Percentiles rank a stretch among this genome's conserved stretches.
Conservation (phyloP, 768 basidiomycete species). For the Lepiota venenata region DNA sequence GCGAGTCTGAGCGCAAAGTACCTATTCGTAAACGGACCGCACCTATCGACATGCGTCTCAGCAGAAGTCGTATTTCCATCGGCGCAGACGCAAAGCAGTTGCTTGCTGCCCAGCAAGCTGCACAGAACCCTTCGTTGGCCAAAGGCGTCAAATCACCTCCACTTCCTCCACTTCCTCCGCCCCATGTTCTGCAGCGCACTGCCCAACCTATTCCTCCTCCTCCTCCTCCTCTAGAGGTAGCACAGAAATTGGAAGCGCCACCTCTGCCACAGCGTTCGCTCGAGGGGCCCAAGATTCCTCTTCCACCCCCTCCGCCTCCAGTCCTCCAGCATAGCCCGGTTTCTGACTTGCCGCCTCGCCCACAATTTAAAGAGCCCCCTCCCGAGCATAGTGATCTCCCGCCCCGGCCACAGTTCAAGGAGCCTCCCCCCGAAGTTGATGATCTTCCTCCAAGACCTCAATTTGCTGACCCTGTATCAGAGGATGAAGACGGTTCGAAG, state of each 20-base stretch:
- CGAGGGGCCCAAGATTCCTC: neutral
- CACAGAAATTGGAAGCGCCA: conserved; percentile 15
- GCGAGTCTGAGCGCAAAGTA: conserved; percentile 81
- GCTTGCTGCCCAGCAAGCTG: conserved; percentile 65
- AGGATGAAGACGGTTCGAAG: neutral
- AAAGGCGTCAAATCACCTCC: conserved; percentile 27
- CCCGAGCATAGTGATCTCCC: conserved; percentile 51
- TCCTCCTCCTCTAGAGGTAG: conserved; percentile 25
- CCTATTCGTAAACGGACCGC: conserved; percentile 86
- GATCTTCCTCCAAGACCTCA: conserved; percentile 9
- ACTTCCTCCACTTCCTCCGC: conserved; percentile 26
- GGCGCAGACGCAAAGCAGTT: conserved; percentile 69
- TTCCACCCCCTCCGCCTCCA: conserved; percentile 26
- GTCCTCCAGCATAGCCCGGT: conserved; percentile 11
- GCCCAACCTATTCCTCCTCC: conserved; percentile 20
- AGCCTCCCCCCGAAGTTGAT: conserved; percentile 8
- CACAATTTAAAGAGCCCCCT: conserved; percentile 58
- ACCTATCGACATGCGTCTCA: conserved; percentile 85
- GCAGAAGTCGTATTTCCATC: conserved; percentile 69
- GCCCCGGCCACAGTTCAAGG: conserved; percentile 36
- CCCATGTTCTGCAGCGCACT: conserved; percentile 23
- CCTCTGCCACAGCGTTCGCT: conserved; percentile 28
- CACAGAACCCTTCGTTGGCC: conserved; percentile 46
- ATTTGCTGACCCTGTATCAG: conserved; percentile 6
- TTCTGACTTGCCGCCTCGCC: conserved; percentile 20